Evolutionary conservation across 768 basidiomycete species (phyloP), one percentile per base, ranked within the genome.

Genomic region (Hypholoma fasciculare): DNA sequence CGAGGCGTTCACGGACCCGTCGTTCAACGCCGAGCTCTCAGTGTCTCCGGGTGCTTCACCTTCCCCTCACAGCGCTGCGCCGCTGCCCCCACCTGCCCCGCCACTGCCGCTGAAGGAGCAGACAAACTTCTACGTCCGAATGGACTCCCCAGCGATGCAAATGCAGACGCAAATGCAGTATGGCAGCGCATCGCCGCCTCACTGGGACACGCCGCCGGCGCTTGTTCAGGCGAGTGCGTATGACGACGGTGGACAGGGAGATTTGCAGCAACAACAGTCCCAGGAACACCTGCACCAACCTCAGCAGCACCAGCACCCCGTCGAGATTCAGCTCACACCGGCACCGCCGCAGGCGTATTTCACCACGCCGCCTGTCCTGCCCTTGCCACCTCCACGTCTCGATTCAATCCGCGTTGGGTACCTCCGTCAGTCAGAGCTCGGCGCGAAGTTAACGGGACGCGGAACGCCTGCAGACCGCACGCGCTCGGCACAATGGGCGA

Each of bases 1-100:
- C 26, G 73, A 73, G 55, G 69, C 72, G 8, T 71, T 67, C 47
- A 64, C 67, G 7, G 76, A 77, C 46, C 76, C 76, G 7, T 70
- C 71, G 14, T 77, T 75, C 57, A 75, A 76, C 20, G 67, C 72
- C 1, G 74, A 74, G 61, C 63, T 76, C n/a, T 73, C 72, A 1
- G 40, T 42, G 6, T 70, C 69, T 0, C 61, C 65, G 19, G 58
- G 64, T 0, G 55, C 55, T 1, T 51, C 54, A 11, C 54, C 59
- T 17, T 50, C 40, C 16, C 40, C 5, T 1, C 16, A 9, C 40
- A 9, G 16, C 13, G 40, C 40, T 1, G 40, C 63, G 2, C 12
- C 51, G 11, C 49, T 59, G 11, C 48, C 57, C 40, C n/a, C 48
- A 12, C 49, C 60, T 2, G 48, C 53, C 56, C 30, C 37, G 52